A percentile compares a stretch with the other conserved stretches of the same genome.
Evolutionary conservation across 1,139 yeast genomes (phyloP).

Genomic region (Nakaseomyces delphensis): DNA sequence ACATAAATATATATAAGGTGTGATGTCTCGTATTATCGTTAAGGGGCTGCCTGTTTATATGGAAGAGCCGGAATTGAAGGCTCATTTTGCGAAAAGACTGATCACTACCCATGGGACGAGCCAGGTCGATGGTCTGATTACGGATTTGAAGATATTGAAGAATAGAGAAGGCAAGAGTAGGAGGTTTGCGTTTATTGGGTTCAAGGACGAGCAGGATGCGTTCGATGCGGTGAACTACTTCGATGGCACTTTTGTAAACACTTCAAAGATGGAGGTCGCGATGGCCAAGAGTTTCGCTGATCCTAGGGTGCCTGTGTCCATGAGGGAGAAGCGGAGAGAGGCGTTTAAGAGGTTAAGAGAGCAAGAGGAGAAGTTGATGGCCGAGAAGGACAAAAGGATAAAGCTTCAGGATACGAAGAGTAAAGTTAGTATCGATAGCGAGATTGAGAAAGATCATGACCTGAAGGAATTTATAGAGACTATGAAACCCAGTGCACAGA

Average conservation of each 20-base stretch:
- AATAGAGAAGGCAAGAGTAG: conserved; percentile 80
- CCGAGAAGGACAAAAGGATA: conserved; percentile 34
- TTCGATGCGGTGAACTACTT: conserved; percentile 67
- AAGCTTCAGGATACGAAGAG: conserved; percentile 24
- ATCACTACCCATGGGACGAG: conserved; percentile 30
- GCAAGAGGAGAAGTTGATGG: conserved; percentile 44
- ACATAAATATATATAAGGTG: background rate
- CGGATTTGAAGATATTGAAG: conserved; percentile 81
- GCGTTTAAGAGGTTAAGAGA: conserved; percentile 46
- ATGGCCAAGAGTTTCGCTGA: conserved; percentile 81
- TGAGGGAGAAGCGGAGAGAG: conserved; percentile 53
- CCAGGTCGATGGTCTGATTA: conserved; percentile 39
- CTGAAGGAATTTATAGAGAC: conserved; percentile 75
- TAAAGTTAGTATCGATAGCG: conserved; percentile 41
- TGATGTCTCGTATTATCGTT: conserved; percentile 93
- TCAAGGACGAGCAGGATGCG: conserved; percentile 63
- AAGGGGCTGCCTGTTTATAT: conserved; percentile 80
- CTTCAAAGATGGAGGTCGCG: conserved; percentile 69
- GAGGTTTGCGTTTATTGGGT: conserved; percentile 90
- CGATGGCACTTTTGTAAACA: conserved; percentile 72
- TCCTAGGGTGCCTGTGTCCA: conserved; percentile 67
- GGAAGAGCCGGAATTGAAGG: conserved; percentile 64
- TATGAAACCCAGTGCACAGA: conserved; percentile 59
- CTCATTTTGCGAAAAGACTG: conserved; percentile 52
- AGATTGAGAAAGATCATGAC: conserved; percentile 55